Conservation (phyloP, 2,329 filamentous ascomycete genomes). For the Davidsoniella eucalypti region DNA sequence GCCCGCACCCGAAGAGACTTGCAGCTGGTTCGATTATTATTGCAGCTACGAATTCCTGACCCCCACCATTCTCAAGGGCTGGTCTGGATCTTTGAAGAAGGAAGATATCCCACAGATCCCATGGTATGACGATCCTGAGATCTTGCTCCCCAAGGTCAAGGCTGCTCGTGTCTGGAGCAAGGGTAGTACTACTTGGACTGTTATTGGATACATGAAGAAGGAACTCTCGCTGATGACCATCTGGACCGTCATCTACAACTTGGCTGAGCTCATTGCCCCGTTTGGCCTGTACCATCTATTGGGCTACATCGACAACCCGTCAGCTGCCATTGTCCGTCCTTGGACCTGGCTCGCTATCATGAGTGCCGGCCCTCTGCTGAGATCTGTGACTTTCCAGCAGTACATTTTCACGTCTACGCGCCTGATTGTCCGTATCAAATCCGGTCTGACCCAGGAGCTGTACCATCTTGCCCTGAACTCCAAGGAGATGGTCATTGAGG, state of each 20-base stretch:
- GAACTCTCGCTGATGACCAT: constrained; percentile 30
- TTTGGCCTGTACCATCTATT: constrained; percentile 36
- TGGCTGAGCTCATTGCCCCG: constrained; percentile 33
- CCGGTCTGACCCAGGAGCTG: constrained; percentile 40
- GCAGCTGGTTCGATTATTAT: constrained; percentile 36
- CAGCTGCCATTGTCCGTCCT: constrained; percentile 28
- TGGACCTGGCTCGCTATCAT: constrained; percentile 38
- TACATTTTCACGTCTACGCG: constrained; percentile 40
- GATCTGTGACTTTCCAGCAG: constrained; percentile 36
- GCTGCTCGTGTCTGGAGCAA: constrained; percentile 26
- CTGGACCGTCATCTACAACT: constrained; percentile 24
- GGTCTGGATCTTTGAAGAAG: constrained; percentile 27
- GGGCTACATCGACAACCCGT: constrained; percentile 29
- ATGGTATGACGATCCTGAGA: constrained; percentile 38
- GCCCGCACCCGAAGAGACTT: constrained; percentile 34
- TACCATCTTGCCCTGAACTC: constrained; percentile 38
- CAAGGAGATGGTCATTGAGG: constrained; percentile 39
- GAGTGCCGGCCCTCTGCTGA: constrained; percentile 29
- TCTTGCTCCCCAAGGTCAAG: constrained; percentile 29
- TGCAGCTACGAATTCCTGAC: constrained; percentile 35
- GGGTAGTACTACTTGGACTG: constrained; percentile 27
- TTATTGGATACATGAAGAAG: constrained; percentile 25
- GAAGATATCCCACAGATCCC: constrained; percentile 32
- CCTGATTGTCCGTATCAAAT: constrained; percentile 35
- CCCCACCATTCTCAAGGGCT: constrained; percentile 31